Evolutionary conservation across 768 basidiomycete species (phyloP), one percentile per base, ranked within the genome.

Genomic region (Leccinum arenicola): DNA sequence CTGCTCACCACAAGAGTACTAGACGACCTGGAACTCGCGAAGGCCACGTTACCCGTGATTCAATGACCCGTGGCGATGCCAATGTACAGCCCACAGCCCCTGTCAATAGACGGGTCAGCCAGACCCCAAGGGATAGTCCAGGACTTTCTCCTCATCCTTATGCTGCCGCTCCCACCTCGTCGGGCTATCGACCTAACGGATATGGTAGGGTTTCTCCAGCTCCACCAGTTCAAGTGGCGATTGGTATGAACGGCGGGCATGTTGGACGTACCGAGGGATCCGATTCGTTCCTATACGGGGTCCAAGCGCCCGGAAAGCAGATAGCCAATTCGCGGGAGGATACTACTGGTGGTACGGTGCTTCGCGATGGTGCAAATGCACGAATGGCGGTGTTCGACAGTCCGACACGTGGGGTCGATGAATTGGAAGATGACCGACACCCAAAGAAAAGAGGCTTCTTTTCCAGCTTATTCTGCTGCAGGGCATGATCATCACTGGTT

Each of bases 21-120:
- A 81, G 88, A 55, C 75, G 78, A 51, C 73, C 80, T 2, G 74
- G 73, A 21, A 79, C 78, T 31, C 70, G 68, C 21, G 83, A 86
- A 50, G 77, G 75, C 48, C 78, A 80, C 29, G 75, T 75, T 10
- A 67, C 78, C 2, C 80, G 85, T 49, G 85, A 84, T 56, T 80
- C 84, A 51, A 50, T 64, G 36, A 70, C 69, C 27, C 75, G 77
- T 19, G 80, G 79, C 50, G 76, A 82, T 54, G 62, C 63, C 52
- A 88, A 86, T 63, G 85, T 83, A 10, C 89, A 89, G 67, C 83
- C 86, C 7, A 73, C 88, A n/a, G 78, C 83, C 15, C 84, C 90
- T 14, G 77, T 80, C 8, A 85, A 84, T 66, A 82, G 89, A 54
- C 83, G 90, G 40, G 80, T 80, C 3, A 90, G 89, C 67, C 87